Conservation (phyloP, 2,329 filamentous ascomycete species). For the Calonectria fujianensis region DNA sequence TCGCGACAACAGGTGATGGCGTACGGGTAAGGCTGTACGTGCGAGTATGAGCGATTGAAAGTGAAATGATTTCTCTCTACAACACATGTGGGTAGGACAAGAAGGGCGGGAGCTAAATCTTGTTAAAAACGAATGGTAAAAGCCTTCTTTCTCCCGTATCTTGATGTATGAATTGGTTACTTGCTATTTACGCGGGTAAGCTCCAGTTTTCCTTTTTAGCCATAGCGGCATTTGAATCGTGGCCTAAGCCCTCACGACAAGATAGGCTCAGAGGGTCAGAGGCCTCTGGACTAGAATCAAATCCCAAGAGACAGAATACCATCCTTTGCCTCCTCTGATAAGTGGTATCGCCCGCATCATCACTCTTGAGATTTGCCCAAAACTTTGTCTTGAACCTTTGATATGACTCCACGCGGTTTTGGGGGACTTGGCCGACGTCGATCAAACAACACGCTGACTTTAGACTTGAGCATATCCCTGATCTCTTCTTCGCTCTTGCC, state of each 20-base stretch:
- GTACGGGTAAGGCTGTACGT: too few species aligned
- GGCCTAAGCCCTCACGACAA: not conserved
- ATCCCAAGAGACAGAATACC: not conserved
- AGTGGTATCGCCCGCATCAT: not conserved
- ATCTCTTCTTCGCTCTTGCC: slow-evolving; percentile 11
- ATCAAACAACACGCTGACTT: not conserved
- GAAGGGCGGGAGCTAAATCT: too few species aligned
- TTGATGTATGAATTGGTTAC: too few species aligned
- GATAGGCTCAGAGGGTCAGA: accelerated
- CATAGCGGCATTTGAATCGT: not conserved
- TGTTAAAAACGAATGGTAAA: too few species aligned
- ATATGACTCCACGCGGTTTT: not conserved
- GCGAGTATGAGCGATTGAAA: not conserved
- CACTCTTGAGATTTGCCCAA: not conserved
- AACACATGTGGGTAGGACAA: too few species aligned
- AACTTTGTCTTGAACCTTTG: not conserved
- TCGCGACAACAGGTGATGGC: not conserved
- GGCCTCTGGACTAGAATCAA: not conserved
- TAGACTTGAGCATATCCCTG: not conserved
- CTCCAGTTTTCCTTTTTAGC: too few species aligned
- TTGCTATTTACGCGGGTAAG: too few species aligned
- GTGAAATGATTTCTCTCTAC: not conserved
- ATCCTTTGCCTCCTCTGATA: not conserved
- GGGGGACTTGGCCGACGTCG: not conserved
- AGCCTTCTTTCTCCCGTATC: too few species aligned